Percentiles rank a stretch among this genome's conserved stretches.
Conservation (phyloP, 495 filamentous ascomycete genomes). For the Neurospora cerealis region DNA sequence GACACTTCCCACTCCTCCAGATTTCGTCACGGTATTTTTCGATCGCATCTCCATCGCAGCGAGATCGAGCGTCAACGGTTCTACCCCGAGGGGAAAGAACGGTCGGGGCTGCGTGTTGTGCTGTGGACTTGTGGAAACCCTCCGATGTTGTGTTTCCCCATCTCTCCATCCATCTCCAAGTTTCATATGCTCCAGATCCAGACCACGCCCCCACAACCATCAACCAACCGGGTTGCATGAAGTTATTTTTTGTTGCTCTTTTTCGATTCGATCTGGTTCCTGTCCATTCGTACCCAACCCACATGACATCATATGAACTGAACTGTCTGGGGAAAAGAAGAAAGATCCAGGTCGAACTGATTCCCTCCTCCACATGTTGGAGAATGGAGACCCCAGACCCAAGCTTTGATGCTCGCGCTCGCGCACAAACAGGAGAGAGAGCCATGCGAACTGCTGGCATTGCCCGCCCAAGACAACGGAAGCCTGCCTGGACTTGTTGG, state of each 20-base stretch:
- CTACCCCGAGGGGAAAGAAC: not conserved
- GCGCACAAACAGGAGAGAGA: not conserved
- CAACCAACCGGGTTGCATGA: not conserved
- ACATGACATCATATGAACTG: not conserved
- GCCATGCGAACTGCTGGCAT: not conserved
- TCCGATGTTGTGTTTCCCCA: not conserved
- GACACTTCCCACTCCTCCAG: not conserved
- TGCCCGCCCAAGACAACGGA: not conserved
- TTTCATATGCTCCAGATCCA: not conserved
- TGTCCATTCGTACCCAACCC: not conserved
- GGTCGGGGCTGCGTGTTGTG: not conserved
- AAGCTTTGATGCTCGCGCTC: not conserved
- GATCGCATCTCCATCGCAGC: not conserved
- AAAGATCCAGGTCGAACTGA: not conserved
- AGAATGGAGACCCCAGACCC: not conserved
- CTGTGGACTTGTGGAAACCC: not conserved
- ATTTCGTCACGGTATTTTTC: not conserved
- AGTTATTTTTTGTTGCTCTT: not conserved
- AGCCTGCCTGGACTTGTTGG: not conserved
- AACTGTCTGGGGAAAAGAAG: not conserved
- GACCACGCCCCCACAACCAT: not conserved
- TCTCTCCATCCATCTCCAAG: not conserved
- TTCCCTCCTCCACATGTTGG: not conserved
- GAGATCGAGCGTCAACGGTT: not conserved
- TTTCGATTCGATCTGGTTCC: not conserved